Conservation (phyloP, 352 stramenopile species). For the Globisporangium emineosum region DNA sequence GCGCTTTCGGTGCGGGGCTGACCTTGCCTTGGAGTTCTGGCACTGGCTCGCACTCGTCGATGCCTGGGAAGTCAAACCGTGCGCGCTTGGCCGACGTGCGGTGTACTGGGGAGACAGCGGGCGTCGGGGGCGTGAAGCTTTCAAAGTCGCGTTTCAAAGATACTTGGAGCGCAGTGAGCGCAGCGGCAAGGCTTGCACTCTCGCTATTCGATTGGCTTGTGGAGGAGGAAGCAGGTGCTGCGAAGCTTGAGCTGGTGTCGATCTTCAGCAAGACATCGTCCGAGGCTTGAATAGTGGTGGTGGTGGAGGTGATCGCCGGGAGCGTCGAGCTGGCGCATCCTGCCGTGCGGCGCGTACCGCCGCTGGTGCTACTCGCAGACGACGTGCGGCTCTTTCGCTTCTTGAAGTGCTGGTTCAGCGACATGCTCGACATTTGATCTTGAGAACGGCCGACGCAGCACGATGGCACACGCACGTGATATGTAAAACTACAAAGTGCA, state of each 20-base stretch:
- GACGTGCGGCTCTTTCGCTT: conserved; percentile 59
- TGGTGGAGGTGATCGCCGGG: conserved; percentile 1
- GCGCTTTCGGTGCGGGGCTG: conserved; percentile 33
- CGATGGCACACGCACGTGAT: neutral
- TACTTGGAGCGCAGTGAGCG: conserved; percentile 67
- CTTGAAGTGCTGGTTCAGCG: conserved; percentile 65
- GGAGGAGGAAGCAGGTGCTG: conserved; percentile 16
- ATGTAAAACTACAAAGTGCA: conserved; percentile 2
- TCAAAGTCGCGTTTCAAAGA: conserved; percentile 73
- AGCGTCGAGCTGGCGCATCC: neutral
- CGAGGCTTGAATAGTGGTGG: neutral
- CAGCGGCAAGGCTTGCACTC: conserved; percentile 46
- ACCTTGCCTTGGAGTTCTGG: conserved; percentile 24
- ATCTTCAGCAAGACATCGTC: conserved; percentile 7
- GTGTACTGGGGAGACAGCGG: conserved; percentile 60
- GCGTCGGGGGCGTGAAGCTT: conserved; percentile 67
- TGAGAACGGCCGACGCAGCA: neutral
- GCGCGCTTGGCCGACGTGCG: conserved; percentile 48
- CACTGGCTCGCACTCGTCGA: conserved; percentile 27
- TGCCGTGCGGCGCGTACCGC: neutral
- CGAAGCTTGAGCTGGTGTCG: conserved; percentile 3
- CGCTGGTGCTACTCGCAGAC: conserved; percentile 15
- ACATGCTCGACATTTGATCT: conserved; percentile 24
- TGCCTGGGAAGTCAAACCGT: conserved; percentile 44
- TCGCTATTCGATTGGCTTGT: conserved; percentile 22